phyloP scores from a whole-genome alignment of 345 rosid species.

The Eucalyptus pumila region DNA sequence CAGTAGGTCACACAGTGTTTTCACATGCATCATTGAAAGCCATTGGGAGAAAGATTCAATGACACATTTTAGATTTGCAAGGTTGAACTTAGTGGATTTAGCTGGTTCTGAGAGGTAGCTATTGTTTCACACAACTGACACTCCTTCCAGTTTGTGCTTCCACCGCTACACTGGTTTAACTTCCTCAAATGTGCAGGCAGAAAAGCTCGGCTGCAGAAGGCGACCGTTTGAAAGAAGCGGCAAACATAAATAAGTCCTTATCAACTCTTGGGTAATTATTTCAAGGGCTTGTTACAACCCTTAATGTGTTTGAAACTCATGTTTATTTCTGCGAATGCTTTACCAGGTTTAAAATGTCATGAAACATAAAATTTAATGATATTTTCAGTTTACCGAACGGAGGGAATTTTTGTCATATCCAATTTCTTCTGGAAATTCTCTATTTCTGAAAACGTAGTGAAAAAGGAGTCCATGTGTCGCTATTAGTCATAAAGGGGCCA shows the following conservation, averaged over 20 bases:
- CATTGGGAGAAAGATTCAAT: constrained; percentile 78
- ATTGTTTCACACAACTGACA: not conserved
- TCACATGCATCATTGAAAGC: constrained; percentile 91
- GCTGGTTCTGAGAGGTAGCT: constrained; percentile 97
- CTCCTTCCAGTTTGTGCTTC: not conserved
- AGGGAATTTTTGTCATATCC: not conserved
- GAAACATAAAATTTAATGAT: not conserved
- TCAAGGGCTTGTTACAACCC: not conserved
- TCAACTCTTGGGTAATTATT: constrained; percentile 77
- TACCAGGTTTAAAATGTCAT: not conserved
- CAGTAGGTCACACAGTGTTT: constrained; percentile 95
- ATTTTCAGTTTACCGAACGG: not conserved
- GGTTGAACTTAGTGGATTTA: constrained; percentile 90
- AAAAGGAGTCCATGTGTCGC: not conserved
- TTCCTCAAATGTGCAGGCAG: constrained; percentile 42
- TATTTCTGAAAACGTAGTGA: not conserved
- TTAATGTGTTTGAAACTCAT: not conserved
- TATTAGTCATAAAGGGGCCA: not conserved
- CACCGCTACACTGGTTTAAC: not conserved
- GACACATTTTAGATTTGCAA: constrained; percentile 75
- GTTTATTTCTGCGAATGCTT: not conserved
- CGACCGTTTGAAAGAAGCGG: constrained; percentile 96
- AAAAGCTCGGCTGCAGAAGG: constrained; percentile 98
- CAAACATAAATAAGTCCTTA: constrained; percentile 84
- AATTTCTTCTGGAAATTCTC: not conserved